Percentiles rank a stretch among this genome's conserved stretches.
These are phyloP conservation scores for Rhodomyrtus tomentosa DNA, from an alignment of 345 rosid genomes.

Conservation along the genomic window DNA sequence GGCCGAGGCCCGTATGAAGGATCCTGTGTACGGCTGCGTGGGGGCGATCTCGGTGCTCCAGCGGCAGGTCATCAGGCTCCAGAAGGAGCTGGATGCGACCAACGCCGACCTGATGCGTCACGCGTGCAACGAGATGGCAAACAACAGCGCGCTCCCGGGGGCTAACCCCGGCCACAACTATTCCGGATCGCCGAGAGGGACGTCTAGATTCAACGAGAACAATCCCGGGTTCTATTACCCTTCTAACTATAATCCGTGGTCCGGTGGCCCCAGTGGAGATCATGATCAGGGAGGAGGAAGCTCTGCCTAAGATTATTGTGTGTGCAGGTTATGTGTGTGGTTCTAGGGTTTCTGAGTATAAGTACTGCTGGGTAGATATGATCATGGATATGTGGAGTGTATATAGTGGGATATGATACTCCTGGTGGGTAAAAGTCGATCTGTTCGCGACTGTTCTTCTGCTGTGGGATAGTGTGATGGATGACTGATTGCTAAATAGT, in stretches of 20 bases:
- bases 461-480: background rate
- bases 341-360: background rate
- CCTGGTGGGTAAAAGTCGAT: background rate
- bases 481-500: background rate
- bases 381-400: background rate
- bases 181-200: background rate
- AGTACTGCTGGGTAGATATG: background rate
- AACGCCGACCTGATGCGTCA: conserved; percentile 33
- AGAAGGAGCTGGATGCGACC: conserved; percentile 37
- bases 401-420: background rate
- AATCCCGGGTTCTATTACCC: background rate
- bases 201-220: background rate
- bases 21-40: conserved; percentile 47
- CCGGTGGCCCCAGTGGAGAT: background rate
- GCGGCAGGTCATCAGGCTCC: conserved; percentile 34
- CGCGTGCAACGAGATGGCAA: conserved; percentile 12
- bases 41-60: conserved; percentile 48
- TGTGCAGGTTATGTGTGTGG: background rate
- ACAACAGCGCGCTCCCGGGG: background rate
- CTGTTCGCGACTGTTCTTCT: background rate
- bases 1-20: conserved; percentile 49
- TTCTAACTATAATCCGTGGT: background rate
- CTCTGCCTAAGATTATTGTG: background rate
- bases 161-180: background rate
- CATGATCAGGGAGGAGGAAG: background rate